Base-by-base conservation (phyloP, 805 yeast species). In the Scheffersomyces amazonensis region DNA sequence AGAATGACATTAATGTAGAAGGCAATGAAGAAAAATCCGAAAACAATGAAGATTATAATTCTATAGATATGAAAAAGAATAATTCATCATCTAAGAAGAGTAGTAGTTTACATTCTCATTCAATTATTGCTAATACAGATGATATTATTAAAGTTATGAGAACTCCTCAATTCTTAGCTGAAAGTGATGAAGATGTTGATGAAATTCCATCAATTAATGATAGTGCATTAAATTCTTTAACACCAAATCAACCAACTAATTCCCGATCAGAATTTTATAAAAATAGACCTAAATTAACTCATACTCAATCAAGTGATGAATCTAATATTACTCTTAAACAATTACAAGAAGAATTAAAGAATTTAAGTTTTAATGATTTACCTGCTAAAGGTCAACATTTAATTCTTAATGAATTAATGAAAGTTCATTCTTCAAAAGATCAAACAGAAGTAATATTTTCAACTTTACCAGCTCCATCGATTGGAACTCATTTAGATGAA, bases 341-440 rank as follows among this genome's bases (percentile, higher is more conserved):
- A 39, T 48, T 69, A 34, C 64, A 62, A 44, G 57, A 59, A 31
- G 75, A 69, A 43, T 50, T 69, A 28, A 56, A 53, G 19, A 52
- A 48, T 16, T 50, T 69, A 27, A 75, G 85, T 1, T 90, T 90
- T 62, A 85, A 88, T 56, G 93, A 87, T 44, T 61, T 91, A n/a
- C 96, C 97, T 0, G 93, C 96, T 7, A 78, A 80, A 48, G 93
- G 95, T 0, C 99, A 91, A 58, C 96, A 90, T 56, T 58, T 91
- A 36, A 83, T 93, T 35, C 66, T 93, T 48, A 91, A 91, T 58
- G 96, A 88, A 48, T 66, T 91, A 43, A 90, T 91, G 96, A 64
- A 64, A 32, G 66, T 66, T 16, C 60, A 76, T 18, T 87, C 96
- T 0, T 62, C 66, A 5, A 64, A 68, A 16, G 50, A 46, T 5